Evolutionary conservation across 2,329 filamentous ascomycete genomes (phyloP), one percentile per base, ranked within the genome.

Genomic region (Geosmithia morbida): DNA sequence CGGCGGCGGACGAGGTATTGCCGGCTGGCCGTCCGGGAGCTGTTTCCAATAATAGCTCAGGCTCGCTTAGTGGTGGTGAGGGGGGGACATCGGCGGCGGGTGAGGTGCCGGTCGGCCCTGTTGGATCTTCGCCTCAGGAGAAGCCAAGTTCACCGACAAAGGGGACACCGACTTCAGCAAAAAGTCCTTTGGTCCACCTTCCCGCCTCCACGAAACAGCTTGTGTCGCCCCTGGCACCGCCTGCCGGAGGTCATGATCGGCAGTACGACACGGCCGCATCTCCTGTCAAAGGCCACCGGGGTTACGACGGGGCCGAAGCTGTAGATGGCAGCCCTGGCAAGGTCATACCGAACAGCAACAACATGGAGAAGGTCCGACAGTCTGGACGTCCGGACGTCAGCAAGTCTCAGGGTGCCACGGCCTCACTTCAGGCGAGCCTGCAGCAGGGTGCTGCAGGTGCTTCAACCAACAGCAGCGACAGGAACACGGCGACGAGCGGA

Each of bases 11-110:
- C 22, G 8, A 26, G 22, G 22, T 26, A n/a, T n/a, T n/a, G 22
- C 22, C 22, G 22, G 22, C 8, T 8, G 22, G 22, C 22, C 22
- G n/a, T n/a, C n/a, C n/a, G n/a, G n/a, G n/a, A n/a, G n/a, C n/a
- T n/a, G n/a, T n/a, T n/a, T n/a, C n/a, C n/a, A n/a, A n/a, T n/a
- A n/a, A n/a, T n/a, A n/a, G n/a, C n/a, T n/a, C n/a, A n/a, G n/a
- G n/a, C n/a, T n/a, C 8, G 55, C 56, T 26, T 26, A 8, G 22
- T 26, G 22, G 22, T 26, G 8, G 22, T 26, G 22, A 8, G 22
- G 22, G 8, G 22, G 8, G 11, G 6, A 11, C 22, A 26, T 26
- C 22, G 22, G 22, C 22, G 22, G 22, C 22, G 22, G 22, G 8
- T 8, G 8, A 26, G 22, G 22, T 26, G 22, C 22, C 22, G 22